These are phyloP conservation scores for Globisporangium emineosum DNA, from an alignment of 352 stramenopile species.

Conservation along the genomic window DNA sequence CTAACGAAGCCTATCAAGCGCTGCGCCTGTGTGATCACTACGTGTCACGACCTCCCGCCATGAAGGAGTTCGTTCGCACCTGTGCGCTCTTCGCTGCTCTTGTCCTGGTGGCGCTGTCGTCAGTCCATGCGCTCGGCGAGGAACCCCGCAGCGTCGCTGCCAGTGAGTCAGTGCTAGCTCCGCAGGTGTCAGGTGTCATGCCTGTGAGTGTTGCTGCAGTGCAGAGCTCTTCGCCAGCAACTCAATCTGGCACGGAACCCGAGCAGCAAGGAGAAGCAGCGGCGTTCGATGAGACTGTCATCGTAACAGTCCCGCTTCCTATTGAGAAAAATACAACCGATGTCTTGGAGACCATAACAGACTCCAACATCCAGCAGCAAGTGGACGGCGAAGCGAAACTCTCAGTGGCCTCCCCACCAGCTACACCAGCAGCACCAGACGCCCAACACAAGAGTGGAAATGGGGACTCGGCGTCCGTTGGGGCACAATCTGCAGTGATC, in stretches of 20 bases:
- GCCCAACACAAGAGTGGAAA: background rate
- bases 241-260: background rate
- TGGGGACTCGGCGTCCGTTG: background rate
- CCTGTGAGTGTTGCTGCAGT: background rate
- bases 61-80: background rate
- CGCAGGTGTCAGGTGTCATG: background rate
- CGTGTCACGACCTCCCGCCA: background rate
- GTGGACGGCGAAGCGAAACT: background rate
- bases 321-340: background rate
- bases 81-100: background rate
- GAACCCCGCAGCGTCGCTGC: background rate
- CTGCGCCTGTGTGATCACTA: background rate
- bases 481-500: background rate
- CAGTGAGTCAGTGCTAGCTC: background rate
- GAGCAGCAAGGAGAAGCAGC: background rate
- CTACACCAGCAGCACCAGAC: background rate
- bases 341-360: background rate
- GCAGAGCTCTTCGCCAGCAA: background rate
- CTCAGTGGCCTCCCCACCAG: background rate
- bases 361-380: background rate
- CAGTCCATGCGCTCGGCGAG: background rate
- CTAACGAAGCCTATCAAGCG: background rate
- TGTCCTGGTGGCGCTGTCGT: background rate
- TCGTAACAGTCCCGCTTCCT: background rate
- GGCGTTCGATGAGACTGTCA: background rate